These are phyloP conservation scores for Huntiella abstrusa DNA, from an alignment of 2,329 filamentous ascomycete species.

Conservation along the genomic window DNA sequence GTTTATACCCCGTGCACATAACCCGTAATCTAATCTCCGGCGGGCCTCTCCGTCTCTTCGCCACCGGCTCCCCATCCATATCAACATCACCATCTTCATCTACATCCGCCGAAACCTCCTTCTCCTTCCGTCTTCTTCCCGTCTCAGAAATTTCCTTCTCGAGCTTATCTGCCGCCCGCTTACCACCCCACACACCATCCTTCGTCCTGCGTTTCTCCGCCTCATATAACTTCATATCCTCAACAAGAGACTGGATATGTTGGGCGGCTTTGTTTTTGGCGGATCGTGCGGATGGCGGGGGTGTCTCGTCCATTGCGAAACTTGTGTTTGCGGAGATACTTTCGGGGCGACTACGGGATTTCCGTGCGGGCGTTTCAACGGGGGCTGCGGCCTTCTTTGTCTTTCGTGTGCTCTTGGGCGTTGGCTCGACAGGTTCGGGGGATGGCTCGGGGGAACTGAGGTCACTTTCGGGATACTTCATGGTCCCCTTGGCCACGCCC, in stretches of 20 bases:
- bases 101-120: conserved; percentile 17
- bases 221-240: conserved; percentile 77
- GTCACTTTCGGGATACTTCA: conserved; percentile 22
- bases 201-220: conserved; percentile 68
- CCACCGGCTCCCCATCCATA: conserved; percentile 42
- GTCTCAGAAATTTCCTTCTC: conserved; percentile 26
- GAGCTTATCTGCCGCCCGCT: conserved; percentile 38
- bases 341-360: background rate
- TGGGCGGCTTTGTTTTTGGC: conserved; percentile 74
- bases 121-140: background rate
- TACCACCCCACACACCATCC: conserved; percentile 42
- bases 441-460: background rate
- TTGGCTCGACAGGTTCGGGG: background rate
- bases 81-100: conserved; percentile 28
- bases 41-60: conserved; percentile 20
- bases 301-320: conserved; percentile 39
- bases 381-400: background rate
- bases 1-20: conserved; percentile 65
- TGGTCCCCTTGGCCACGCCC: conserved; percentile 28
- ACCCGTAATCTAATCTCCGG: conserved; percentile 44
- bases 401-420: conserved; percentile 14
- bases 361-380: conserved; percentile 18
- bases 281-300: conserved; percentile 55
- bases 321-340: background rate
- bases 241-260: conserved; percentile 55